Conservation (phyloP, 2,329 filamentous ascomycete species). For the Fusarium longipes region DNA sequence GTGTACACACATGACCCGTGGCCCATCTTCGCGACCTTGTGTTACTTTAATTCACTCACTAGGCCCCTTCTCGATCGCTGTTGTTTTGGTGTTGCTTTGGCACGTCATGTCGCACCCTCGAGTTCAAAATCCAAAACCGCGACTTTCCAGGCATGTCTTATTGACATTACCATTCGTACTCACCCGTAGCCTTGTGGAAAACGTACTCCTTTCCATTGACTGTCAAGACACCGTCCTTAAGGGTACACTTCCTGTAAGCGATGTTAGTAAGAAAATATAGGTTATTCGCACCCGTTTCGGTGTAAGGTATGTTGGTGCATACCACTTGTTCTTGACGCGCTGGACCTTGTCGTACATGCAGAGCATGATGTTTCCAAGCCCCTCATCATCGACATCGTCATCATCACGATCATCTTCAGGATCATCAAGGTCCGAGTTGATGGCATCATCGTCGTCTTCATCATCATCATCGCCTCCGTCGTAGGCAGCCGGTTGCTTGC, state of each 20-base stretch:
- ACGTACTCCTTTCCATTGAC: constrained; percentile 96
- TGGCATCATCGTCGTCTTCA: constrained; percentile 88
- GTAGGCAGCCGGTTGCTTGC: constrained; percentile 59
- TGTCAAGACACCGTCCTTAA: constrained; percentile 95
- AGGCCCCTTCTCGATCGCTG: background rate
- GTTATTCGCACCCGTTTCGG: background rate
- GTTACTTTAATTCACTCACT: constrained; percentile 8
- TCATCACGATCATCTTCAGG: constrained; percentile 87
- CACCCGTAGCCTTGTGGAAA: constrained; percentile 96
- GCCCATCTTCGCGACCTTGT: constrained; percentile 15
- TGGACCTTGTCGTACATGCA: constrained; percentile 99
- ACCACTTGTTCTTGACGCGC: constrained; percentile 98
- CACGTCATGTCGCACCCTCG: background rate
- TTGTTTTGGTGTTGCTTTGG: constrained; percentile 31
- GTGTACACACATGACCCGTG: constrained; percentile 23
- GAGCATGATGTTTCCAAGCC: constrained; percentile 90
- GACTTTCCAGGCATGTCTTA: background rate
- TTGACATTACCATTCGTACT: constrained; percentile 88
- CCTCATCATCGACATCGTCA: constrained; percentile 88
- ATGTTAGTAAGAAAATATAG: constrained; percentile 25
- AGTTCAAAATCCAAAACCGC: constrained; percentile 12
- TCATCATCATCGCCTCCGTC: constrained; percentile 71
- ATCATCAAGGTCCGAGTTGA: constrained; percentile 98
- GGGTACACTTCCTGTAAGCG: constrained; percentile 83
- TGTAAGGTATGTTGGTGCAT: constrained; percentile 44